Base-by-base conservation (phyloP, 1,284 basidiomycete genomes). In the Irpex sp. region DNA sequence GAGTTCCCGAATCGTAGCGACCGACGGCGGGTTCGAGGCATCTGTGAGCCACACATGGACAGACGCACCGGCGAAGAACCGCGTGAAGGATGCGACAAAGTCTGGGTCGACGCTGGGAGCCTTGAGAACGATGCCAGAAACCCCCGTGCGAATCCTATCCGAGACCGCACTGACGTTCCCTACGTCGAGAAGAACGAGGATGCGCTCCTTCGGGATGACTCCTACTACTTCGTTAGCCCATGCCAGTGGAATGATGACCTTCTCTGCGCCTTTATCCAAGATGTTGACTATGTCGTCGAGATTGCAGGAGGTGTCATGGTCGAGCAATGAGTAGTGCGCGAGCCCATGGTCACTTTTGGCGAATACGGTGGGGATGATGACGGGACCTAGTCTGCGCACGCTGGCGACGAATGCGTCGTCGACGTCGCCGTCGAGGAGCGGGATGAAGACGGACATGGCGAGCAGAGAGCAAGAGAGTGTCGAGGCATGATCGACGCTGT, bases 81-180 rank as follows among this genome's bases (percentile, higher is more conserved):
- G 82, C 57, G 88, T 85, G 59, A 93, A 77, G 4, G 88, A 90
- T 35, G 84, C 79, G 60, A 92, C 84, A 66, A 91, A 82, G 68
- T 91, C 86, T 21, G 84, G 73, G 69, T 89, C 86, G 54, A 87
- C 78, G 3, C 82, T 76, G 3, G 83, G 79, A 1, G 87, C 86
- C 71, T 91, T 91, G 69, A 92, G 82, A 58, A 93, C 77, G 5
- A 93, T 87, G 61, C 89, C 90, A 39, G 89, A 90, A 57, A 93
- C 84, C 19, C 82, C 87, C 66, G 78, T 84, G 56, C 87, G 83
- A 59, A 89, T 78, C 67, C 78, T 88, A 72, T 91, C 87, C 1
- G 87, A 83, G 35, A 95, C 85, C 36, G 91, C 86, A 64, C 83
- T 89, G 65, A 85, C 82, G 67, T 83, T 90, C 59, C 80, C 83